Evolutionary conservation across 345 rosid species (phyloP), one percentile per base, ranked within the genome.

Genomic region (Abelmoschus esculentus): DNA sequence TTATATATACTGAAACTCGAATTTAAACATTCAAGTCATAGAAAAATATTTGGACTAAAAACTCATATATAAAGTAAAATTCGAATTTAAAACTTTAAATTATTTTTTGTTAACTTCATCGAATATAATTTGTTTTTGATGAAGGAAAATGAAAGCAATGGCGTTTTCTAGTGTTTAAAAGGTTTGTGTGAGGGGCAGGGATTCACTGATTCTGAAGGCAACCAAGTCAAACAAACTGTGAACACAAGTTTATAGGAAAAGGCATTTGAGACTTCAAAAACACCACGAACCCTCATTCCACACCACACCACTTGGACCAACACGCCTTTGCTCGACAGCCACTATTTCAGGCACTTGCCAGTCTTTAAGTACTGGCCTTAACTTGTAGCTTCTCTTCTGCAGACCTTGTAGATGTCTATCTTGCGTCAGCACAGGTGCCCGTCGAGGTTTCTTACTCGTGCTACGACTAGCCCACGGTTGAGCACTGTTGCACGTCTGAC

Each of bases 231-330:
- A 32, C 44, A 2, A 56, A 70, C 28, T 22, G 26, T 42, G 54
- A 32, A 40, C 70, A 72, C 52, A 40, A 42, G 49, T 49, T 61
- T 4, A 12, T 5, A 2, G 0, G 26, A 22, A 0, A 12, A 18
- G 70, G 7, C 61, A 65, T 75, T 73, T 69, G 79, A 28, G 89
- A 74, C 56, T 67, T 67, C 61, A 9, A 73, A 59, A 57, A 7
- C 34, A 71, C 96, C 91, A 90, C 96, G 96, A 79, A 78, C 4
- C 53, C 8, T 17, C 64, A 52, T 40, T 67, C 13, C 61, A 47
- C 70, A 71, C 73, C 86, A 80, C 83, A 76, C 59, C 76, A 42
- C 46, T 18, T 18, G 14, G 53, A 19, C 36, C 63, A 17, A 5
- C 15, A 5, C 15, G 14, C 34, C 11, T 38, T 57, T 6, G 4